Evolutionary conservation across 2,329 filamentous ascomycete species (phyloP), one percentile per base, ranked within the genome.

Genomic region (Diaporthe humulicola): DNA sequence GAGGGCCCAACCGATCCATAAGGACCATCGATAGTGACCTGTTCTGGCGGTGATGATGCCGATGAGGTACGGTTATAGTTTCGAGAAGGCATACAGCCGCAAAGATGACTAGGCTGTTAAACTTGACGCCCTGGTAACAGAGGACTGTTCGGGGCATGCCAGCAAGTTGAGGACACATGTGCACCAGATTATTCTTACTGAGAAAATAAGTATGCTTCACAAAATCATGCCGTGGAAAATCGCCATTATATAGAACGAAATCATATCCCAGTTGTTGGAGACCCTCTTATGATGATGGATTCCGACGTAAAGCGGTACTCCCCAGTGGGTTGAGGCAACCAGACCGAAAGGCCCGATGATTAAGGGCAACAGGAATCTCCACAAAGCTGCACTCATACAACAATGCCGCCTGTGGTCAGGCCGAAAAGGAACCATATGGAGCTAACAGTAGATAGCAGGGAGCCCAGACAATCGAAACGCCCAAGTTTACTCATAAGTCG

Each of bases 331-430:
- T 78, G 92, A 92, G 9, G 78, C 83, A 3, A 87, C 77, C 4
- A 94, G 81, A 1, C 89, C 87, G 1, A 83, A 81, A 0, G 83
- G 79, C 2, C 92, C 91, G 12, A 93, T 52, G 4, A 90, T 80
- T 19, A 94, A 82, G 0, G 92, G 92, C 0, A 92, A 86, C 2
- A 94, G 83, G 0, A 91, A 92, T 1, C 87, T 86, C 87, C 89
- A 93, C 4, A 87, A 90, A n/a, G 58, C 83, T 80, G 93, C 92
- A 94, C 0, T 86, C 79, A 79, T 93, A 94, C 83, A 92, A 89
- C 12, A 93, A n/a, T 87, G 50, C 91, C 92, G 14, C 91, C 93
- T 86, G 90, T 92, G 2, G 90, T 91, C 5, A 93, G 80, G 0
- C 90, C 89, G 58, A 93, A 90, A 54, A 93, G 81, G 78, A 93